A percentile compares a stretch with the other conserved stretches of the same genome.
Conservation (phyloP, 495 filamentous ascomycete species). For the Penicillium silybi region DNA sequence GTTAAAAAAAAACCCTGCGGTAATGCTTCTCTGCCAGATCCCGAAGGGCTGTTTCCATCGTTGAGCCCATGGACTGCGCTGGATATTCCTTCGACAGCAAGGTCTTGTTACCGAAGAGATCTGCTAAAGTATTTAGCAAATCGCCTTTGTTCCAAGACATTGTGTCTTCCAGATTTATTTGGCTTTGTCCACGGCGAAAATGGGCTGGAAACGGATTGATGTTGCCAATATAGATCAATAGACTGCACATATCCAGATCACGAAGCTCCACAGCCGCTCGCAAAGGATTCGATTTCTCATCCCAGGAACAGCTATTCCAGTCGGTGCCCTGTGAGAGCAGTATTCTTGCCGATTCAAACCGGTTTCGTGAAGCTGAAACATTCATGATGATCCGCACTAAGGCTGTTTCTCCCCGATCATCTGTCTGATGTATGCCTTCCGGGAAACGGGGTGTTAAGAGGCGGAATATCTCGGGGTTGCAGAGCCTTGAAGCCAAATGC, state of each 20-base stretch:
- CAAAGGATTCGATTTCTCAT: background rate
- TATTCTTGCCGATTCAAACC: conserved; percentile 19
- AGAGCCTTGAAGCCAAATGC: conserved; percentile 22
- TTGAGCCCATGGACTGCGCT: no score
- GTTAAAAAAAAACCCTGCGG: no score
- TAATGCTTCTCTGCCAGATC: no score
- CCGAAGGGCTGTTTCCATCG: no score
- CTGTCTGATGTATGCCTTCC: background rate
- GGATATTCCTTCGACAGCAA: no score
- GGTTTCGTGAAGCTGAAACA: conserved; percentile 11
- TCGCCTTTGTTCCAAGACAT: no score
- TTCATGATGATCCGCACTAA: background rate
- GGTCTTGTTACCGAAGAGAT: no score
- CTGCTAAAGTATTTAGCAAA: no score
- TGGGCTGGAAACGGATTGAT: no score
- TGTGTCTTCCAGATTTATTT: no score
- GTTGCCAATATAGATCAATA: background rate
- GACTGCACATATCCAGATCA: background rate
- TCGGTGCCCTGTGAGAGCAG: background rate
- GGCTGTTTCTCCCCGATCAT: background rate
- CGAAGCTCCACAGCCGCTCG: background rate
- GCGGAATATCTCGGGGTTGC: conserved; percentile 22
- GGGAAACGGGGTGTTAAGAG: conserved; percentile 1
- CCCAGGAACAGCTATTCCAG: background rate
- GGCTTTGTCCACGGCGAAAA: no score